These are phyloP conservation scores for Berberis thunbergii DNA, from an alignment of 164 flowering plant genomes.

Conservation along the genomic window DNA sequence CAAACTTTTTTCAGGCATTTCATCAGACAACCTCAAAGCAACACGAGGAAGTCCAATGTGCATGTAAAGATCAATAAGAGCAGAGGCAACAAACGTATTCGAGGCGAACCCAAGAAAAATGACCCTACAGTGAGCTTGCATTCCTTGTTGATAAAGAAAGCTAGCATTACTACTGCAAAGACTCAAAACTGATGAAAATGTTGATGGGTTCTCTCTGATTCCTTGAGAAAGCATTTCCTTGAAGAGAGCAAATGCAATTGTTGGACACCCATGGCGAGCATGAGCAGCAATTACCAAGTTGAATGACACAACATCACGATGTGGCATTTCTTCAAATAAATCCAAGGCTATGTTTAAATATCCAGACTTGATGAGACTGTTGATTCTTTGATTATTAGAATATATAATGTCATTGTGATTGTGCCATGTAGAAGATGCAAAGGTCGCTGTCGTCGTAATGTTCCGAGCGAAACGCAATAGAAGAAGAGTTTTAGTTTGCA, in stretches of 20 bases:
- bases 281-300: conserved; percentile 52
- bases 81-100: conserved; percentile 45
- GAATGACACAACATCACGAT: conserved; percentile 45
- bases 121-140: conserved; percentile 52
- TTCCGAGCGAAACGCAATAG: conserved; percentile 10
- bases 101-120: conserved; percentile 36
- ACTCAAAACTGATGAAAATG: conserved; percentile 51
- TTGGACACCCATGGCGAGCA: conserved; percentile 25
- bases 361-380: conserved; percentile 33
- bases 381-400: conserved; percentile 28
- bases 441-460: conserved; percentile 2
- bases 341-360: conserved; percentile 27
- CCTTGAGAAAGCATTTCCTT: conserved; percentile 43
- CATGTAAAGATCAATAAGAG: conserved; percentile 53
- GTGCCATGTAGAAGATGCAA: neutral
- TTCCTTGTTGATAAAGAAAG: conserved; percentile 31
- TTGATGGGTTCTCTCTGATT: conserved; percentile 40
- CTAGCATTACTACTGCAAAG: conserved; percentile 26
- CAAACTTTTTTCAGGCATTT: conserved; percentile 40
- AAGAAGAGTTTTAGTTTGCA: conserved; percentile 9
- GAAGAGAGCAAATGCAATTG: conserved; percentile 29
- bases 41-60: conserved; percentile 21
- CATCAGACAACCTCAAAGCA: conserved; percentile 40
- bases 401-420: conserved; percentile 12
- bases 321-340: conserved; percentile 52